phyloP scores from a whole-genome alignment of 2,329 filamentous ascomycete genomes.

The Cladophialophora psammophila region DNA sequence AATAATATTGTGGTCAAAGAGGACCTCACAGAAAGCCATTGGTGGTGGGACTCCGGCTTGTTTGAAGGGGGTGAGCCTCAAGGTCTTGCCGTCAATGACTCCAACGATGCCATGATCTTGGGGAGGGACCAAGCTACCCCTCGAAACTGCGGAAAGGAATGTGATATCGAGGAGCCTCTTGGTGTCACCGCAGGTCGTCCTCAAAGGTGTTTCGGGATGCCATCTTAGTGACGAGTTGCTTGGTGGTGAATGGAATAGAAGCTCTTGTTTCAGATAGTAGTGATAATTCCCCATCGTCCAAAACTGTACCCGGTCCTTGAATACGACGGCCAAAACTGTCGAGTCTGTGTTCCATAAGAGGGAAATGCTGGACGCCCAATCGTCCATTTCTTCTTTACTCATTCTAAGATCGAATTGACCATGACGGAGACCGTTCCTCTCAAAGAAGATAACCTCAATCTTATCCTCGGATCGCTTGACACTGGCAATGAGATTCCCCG shows the following conservation, averaged over 20 bases:
- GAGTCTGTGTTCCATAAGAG: slow-evolving; percentile 93
- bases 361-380: slow-evolving; percentile 65
- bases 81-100: slow-evolving; percentile 79
- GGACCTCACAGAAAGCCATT: slow-evolving; percentile 82
- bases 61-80: slow-evolving; percentile 87
- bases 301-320: slow-evolving; percentile 78
- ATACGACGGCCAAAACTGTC: slow-evolving; percentile 82
- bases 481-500: slow-evolving; percentile 88
- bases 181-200: slow-evolving; percentile 65
- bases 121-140: slow-evolving; percentile 73
- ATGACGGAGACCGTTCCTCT: slow-evolving; percentile 95
- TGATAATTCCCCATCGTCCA: slow-evolving; percentile 99
- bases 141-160: slow-evolving; percentile 45
- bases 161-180: slow-evolving; percentile 27
- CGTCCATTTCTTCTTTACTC: slow-evolving; percentile 64
- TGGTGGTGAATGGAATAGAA: slow-evolving; percentile 49
- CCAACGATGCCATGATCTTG: slow-evolving; percentile 80
- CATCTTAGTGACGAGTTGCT: slow-evolving; percentile 60
- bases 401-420: slow-evolving; percentile 86
- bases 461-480: slow-evolving; percentile 70
- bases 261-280: slow-evolving; percentile 95
- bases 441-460: slow-evolving; percentile 92
- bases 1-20: slow-evolving; percentile 66
- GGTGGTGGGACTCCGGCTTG: slow-evolving; percentile 88
- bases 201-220: slow-evolving; percentile 85